Base-by-base conservation (phyloP, 1,284 basidiomycete genomes). In the Puccinia brachypodii region DNA sequence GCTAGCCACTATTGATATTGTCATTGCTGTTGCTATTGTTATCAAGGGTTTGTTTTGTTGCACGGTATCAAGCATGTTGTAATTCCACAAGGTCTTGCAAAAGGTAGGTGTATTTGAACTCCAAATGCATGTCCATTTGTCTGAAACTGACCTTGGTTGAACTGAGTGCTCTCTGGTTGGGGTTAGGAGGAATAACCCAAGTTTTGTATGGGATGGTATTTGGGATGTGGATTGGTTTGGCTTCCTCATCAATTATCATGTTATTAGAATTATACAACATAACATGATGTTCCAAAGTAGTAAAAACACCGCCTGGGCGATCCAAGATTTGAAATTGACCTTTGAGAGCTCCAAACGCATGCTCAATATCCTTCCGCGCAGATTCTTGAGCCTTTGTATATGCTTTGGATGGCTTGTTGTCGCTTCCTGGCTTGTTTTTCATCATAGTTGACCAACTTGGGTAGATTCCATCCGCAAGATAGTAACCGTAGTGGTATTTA, bases 401-500 rank as follows among this genome's bases (percentile, higher is more conserved):
- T 13, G 36, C 36, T 33, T 50, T 71, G 16, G 36, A 71, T 14
- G 40, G 22, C 4, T 1, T 1, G 14, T 71, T 25, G 14, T 28
- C 13, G 22, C 11, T 47, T n/a, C 22, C 28, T 13, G 42, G 3
- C 13, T 50, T 71, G n/a, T 7, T 11, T 33, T 71, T 71, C 40
- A 71, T 71, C 25, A 71, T 14, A 14, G 42, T 50, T 31, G 25
- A 22, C 14, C 31, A 44, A 22, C 33, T 44, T 14, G 8, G 8
- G n/a, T 68, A 68, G 3, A 38, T 66, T 13, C 42, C 31, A 33
- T 71, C 68, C 13, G 38, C 58, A 76, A 78, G 66, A 22, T 78
- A 78, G 33, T 78, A 69, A 64, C 25, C 76, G 53, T 77, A 64
- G 31, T 50, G 40, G 42, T 77, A 77, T 25, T 77, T 2, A 38